phyloP scores from a whole-genome alignment of 805 yeast genomes.

The Candida taoyuanica region DNA sequence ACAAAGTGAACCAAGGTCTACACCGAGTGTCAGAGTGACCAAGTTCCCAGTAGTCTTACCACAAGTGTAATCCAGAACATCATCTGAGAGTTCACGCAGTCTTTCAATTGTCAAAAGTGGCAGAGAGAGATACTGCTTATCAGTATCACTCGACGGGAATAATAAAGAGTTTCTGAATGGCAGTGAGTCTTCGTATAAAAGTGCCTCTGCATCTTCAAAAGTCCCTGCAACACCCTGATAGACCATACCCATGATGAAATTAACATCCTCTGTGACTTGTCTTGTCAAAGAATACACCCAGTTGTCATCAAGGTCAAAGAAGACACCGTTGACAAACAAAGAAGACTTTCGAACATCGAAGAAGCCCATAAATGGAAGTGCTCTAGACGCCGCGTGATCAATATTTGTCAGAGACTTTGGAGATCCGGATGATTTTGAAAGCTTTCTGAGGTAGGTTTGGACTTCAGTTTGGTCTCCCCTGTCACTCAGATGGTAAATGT shows the following conservation, averaged over 20 bases:
- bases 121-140: constrained; percentile 28
- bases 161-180: constrained; percentile 43
- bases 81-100: neutral
- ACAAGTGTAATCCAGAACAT: too few relatives aligned
- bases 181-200: constrained; percentile 40
- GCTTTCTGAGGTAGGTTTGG: constrained; percentile 17
- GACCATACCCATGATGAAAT: constrained; percentile 22
- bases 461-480: constrained; percentile 15
- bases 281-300: constrained; percentile 54
- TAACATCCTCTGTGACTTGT: constrained; percentile 52
- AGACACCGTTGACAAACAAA: constrained; percentile 70
- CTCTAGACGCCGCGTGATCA: constrained; percentile 19
- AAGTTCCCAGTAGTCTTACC: too few relatives aligned
- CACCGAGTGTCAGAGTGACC: constrained; percentile 50
- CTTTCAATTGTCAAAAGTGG: constrained; percentile 15
- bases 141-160: constrained; percentile 42
- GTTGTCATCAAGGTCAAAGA: constrained; percentile 43
- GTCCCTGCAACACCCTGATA: constrained; percentile 24
- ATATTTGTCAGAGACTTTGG: constrained; percentile 13
- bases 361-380: constrained; percentile 27
- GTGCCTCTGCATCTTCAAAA: constrained; percentile 30
- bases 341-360: constrained; percentile 45
- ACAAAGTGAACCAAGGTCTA: constrained; percentile 41
- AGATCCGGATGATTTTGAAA: constrained; percentile 8
- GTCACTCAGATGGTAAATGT: constrained; percentile 16